A percentile compares a stretch with the other conserved stretches of the same genome.
Evolutionary conservation across 208 protist genomes (phyloP).

Genomic region (Kentomonas sorsogonicus): DNA sequence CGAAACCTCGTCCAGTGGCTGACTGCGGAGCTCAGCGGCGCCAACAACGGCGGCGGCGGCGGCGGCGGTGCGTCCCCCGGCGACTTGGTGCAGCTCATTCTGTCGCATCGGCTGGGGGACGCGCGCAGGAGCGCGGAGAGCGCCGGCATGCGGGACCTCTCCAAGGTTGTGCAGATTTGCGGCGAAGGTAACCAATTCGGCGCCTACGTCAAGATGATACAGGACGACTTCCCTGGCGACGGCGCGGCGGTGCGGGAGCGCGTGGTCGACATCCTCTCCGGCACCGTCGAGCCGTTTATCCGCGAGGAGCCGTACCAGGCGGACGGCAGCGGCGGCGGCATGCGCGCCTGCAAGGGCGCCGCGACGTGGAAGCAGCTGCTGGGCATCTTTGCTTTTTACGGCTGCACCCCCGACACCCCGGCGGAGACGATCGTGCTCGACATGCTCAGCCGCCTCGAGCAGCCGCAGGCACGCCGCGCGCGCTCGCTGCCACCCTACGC

Average conservation of each 20-base stretch:
- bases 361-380: constrained; percentile 90
- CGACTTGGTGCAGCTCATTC: constrained; percentile 61
- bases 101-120: constrained; percentile 68
- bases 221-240: constrained; percentile 28
- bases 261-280: constrained; percentile 74
- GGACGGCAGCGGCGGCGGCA: constrained; percentile 3
- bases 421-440: constrained; percentile 68
- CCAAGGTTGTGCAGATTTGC: constrained; percentile 69
- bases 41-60: constrained; percentile 17
- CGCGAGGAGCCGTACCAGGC: constrained; percentile 44
- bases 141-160: constrained; percentile 47
- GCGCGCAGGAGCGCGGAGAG: constrained; percentile 39
- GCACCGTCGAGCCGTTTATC: constrained; percentile 81
- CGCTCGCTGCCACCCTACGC: constrained; percentile 76
- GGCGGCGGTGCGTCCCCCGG: not conserved
- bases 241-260: constrained; percentile 56
- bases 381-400: constrained; percentile 84
- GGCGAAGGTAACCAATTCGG: constrained; percentile 85
- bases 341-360: constrained; percentile 28
- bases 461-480: constrained; percentile 32
- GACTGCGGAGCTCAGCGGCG: constrained; percentile 42
- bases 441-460: constrained; percentile 63
- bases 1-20: constrained; percentile 74
- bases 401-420: constrained; percentile 67
- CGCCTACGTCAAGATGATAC: constrained; percentile 58